Percentiles rank a stretch among this genome's conserved stretches.
Evolutionary conservation across 176 grass and related monocot genomes (phyloP).

Genomic region (Carex myosuroides): DNA sequence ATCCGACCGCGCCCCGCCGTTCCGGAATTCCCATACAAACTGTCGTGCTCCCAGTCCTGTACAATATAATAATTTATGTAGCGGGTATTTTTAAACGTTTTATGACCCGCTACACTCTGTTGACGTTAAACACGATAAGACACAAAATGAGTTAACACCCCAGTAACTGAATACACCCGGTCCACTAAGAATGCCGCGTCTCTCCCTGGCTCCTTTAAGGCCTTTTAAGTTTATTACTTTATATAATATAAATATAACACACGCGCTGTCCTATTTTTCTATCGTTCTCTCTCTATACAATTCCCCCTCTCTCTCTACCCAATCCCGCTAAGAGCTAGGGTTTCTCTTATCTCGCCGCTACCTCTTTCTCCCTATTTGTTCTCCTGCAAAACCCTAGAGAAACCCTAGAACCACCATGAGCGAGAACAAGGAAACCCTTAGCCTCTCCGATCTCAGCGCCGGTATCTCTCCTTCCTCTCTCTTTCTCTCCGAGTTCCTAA

Average conservation of each 20-base stretch:
- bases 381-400: constrained; percentile 14
- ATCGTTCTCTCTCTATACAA: background rate
- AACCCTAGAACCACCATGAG: constrained; percentile 39
- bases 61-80: background rate
- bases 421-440: constrained; percentile 51
- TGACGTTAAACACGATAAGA: background rate
- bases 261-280: background rate
- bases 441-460: constrained; percentile 57
- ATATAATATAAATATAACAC: background rate
- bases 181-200: background rate
- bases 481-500: background rate
- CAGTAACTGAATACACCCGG: constrained; percentile 3
- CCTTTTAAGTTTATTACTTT: no score
- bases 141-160: background rate
- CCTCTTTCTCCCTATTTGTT: background rate
- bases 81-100: background rate
- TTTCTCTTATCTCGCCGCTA: constrained; percentile 40
- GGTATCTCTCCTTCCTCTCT: constrained; percentile 36
- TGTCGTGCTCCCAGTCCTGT: background rate
- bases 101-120: background rate
- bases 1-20: constrained; percentile 9
- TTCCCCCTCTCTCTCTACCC: constrained; percentile 1
- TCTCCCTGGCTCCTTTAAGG: background rate
- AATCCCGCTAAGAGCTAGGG: constrained; percentile 41
- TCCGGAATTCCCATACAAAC: constrained; percentile 17